Evolutionary conservation across 2,329 filamentous ascomycete species (phyloP), one percentile per base, ranked within the genome.

Genomic region (Cercospora nicotianae): DNA sequence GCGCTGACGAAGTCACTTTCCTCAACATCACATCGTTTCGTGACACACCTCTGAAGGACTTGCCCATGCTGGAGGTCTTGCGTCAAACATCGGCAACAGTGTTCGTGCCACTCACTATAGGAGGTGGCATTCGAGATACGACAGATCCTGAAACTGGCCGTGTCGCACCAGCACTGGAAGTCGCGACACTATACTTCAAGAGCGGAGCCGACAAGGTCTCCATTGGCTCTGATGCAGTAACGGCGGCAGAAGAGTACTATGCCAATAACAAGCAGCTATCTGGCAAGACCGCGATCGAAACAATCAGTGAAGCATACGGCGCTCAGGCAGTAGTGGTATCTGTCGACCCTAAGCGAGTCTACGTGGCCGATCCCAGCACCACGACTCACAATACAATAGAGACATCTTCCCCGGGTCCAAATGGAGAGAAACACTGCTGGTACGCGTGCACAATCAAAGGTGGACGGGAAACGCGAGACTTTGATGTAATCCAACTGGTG

Each of bases 21-120:
- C 86, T 99, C 73, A 99, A 99, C 85, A 99, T 99, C 77, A 99
- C 94, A 1, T 95, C 91, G 20, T 99, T 99, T 87, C 90, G 95
- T 70, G 95, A 98, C 83, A 96, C 93, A 72, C 95, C 95, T 7
- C 81, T 98, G 12, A 92, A 90, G 72, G 95, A 99, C 81, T 84
- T 94, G 3, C 95, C 95, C 7, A 99, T 99, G 95, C 88, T 99
- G 62, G 94, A 99, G 81, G 90, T 99, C 64, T 84, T 99, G 59
- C 88, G 93, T 59, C 87, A 88, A 72, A 93, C 94, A 0, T 95
- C 94, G 9, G 87, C 93, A 77, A 94, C 93, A 0, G 94, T 98
- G 53, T 99, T 99, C 77, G 95, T 99, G 2, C 95, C 95, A 2
- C 84, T 99, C 70, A 99, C 95, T 10, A 91, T 99, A 70, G 95